These are phyloP conservation scores for Lichenothelia convexa DNA, from an alignment of 495 filamentous ascomycete genomes.

Conservation along the genomic window DNA sequence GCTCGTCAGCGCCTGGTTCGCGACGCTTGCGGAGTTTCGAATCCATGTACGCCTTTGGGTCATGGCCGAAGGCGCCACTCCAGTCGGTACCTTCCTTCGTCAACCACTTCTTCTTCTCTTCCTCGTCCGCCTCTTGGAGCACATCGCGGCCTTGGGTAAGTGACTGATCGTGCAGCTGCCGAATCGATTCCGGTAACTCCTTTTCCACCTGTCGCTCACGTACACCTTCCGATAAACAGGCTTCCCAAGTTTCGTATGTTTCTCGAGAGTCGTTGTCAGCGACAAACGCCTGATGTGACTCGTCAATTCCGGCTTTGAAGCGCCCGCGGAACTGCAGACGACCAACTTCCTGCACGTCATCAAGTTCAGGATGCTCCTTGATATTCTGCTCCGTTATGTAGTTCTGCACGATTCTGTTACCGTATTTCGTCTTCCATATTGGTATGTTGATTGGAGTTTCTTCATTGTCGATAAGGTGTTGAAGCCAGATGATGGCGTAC, in stretches of 20 bases:
- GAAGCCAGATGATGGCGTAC: slow-evolving; percentile 72
- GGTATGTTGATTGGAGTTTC: slow-evolving; percentile 61
- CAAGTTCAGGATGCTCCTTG: slow-evolving; percentile 39
- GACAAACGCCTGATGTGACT: slow-evolving; percentile 67
- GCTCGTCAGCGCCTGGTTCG: slow-evolving; percentile 35
- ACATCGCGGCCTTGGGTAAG: slow-evolving; percentile 63
- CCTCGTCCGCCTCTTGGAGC: slow-evolving; percentile 44
- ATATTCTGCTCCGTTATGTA: slow-evolving; percentile 63
- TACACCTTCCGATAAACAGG: slow-evolving; percentile 70
- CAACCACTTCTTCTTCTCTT: slow-evolving; percentile 62
- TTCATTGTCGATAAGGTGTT: slow-evolving; percentile 64
- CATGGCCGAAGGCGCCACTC: slow-evolving; percentile 67
- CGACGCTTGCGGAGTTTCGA: slow-evolving; percentile 30
- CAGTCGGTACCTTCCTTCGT: slow-evolving; percentile 68
- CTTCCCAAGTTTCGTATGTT: slow-evolving; percentile 89
- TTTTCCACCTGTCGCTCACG: slow-evolving; percentile 44
- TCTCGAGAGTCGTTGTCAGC: slow-evolving; percentile 77
- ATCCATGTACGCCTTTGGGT: slow-evolving; percentile 37
- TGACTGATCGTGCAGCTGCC: slow-evolving; percentile 60
- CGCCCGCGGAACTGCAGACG: slow-evolving; percentile 56
- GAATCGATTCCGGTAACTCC: slow-evolving; percentile 46
- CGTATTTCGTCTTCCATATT: slow-evolving; percentile 63
- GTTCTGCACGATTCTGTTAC: slow-evolving; percentile 66
- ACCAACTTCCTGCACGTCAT: slow-evolving; percentile 61
- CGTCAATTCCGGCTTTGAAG: slow-evolving; percentile 82